Evolutionary conservation across 1,284 basidiomycete genomes (phyloP).

Genomic region (Athelia psychrophila): DNA sequence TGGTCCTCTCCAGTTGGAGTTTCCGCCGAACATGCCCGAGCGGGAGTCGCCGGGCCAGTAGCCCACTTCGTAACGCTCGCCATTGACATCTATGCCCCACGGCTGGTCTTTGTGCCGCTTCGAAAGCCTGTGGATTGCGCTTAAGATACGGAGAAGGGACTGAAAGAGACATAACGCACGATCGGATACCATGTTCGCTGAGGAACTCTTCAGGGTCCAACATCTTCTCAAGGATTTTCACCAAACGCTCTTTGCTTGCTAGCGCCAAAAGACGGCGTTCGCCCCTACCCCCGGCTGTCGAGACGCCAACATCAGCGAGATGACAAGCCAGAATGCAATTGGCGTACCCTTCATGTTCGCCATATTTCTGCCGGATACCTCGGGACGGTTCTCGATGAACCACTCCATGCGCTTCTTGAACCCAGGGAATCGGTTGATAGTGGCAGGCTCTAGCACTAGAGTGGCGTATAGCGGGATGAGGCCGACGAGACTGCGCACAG

Average conservation of each 20-base stretch:
- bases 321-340: background rate
- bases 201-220: slow-evolving; percentile 95
- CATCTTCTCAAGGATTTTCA: slow-evolving; percentile 93
- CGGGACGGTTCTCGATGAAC: slow-evolving; percentile 93
- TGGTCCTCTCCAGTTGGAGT: slow-evolving; percentile 93
- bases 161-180: slow-evolving; percentile 49
- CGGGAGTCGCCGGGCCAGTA: slow-evolving; percentile 99
- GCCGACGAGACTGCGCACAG: slow-evolving; percentile 91
- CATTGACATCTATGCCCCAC: slow-evolving; percentile 93
- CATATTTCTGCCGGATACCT: slow-evolving; percentile 87
- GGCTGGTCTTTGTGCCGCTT: slow-evolving; percentile 90
- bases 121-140: slow-evolving; percentile 57
- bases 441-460: slow-evolving; percentile 86
- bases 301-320: slow-evolving; percentile 5
- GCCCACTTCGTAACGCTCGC: slow-evolving; percentile 86
- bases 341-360: slow-evolving; percentile 87
- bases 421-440: slow-evolving; percentile 89
- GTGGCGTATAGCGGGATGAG: slow-evolving; percentile 96
- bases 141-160: background rate
- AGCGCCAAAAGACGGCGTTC: slow-evolving; percentile 89
- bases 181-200: slow-evolving; percentile 92
- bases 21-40: slow-evolving; percentile 98
- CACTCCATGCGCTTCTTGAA: slow-evolving; percentile 99
- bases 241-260: slow-evolving; percentile 87
- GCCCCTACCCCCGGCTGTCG: slow-evolving; percentile 71